A percentile compares a stretch with the other conserved stretches of the same genome.
Evolutionary conservation across 192 early-diverging fungal species (phyloP).

Genomic region (Linnemannia exigua): DNA sequence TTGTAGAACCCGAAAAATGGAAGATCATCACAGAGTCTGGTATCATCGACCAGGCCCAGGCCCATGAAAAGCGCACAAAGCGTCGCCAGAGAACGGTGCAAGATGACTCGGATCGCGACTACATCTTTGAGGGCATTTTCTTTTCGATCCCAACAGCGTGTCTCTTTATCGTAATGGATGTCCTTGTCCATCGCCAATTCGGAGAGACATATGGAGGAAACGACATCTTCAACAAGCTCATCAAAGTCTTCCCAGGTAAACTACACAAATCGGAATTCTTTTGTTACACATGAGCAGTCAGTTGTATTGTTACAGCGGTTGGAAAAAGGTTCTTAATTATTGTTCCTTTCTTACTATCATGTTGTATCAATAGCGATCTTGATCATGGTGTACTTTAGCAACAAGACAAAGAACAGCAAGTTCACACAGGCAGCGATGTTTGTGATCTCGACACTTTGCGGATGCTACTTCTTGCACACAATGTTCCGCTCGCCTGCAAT

Average conservation of each 20-base stretch:
- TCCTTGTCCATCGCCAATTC: conserved; percentile 50
- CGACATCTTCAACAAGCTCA: conserved; percentile 29
- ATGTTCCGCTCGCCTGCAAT: conserved; percentile 74
- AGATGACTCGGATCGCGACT: conserved; percentile 22
- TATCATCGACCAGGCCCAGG: conserved; percentile 29
- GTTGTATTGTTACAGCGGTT: too few species aligned
- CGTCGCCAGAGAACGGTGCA: conserved; percentile 12
- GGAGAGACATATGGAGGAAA: conserved; percentile 39
- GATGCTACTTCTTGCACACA: conserved; percentile 76
- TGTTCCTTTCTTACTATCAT: neutral
- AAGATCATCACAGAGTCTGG: conserved; percentile 50
- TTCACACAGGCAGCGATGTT: conserved; percentile 67
- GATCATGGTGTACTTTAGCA: conserved; percentile 72
- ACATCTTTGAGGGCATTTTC: conserved; percentile 56
- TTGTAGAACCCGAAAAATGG: conserved; percentile 47
- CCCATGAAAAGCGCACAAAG: neutral
- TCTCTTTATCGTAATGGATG: conserved; percentile 55
- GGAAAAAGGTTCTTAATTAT: too few species aligned
- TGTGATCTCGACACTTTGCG: conserved; percentile 61
- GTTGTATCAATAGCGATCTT: conserved; percentile 57
- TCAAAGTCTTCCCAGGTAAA: conserved; percentile 54
- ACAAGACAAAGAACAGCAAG: conserved; percentile 63
- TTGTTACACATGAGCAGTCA: too few species aligned
- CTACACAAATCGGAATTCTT: too few species aligned
- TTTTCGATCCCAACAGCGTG: conserved; percentile 54